Evolutionary conservation across 192 early-diverging fungal genomes (phyloP).

Genomic region (Chytriomyces sp.): DNA sequence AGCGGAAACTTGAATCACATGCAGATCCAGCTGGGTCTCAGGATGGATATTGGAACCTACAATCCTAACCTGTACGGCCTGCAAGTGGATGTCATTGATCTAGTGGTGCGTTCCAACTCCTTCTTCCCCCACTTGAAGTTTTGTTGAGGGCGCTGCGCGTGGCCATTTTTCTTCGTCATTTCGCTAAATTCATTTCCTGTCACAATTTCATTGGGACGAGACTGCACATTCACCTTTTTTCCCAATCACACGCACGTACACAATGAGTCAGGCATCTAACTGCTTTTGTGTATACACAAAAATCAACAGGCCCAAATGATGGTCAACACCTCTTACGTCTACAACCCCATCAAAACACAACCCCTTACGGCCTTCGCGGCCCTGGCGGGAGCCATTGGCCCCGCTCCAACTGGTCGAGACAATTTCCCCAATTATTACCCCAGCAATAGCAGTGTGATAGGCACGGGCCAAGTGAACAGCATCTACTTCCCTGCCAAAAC

Average conservation of each 20-base stretch:
- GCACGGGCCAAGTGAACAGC: constrained; percentile 7
- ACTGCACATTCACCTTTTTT: no score
- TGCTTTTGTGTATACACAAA: no score
- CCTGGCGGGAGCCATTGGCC: background rate
- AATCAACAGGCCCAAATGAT: constrained; percentile 32
- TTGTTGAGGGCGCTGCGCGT: no score
- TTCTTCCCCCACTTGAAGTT: background rate
- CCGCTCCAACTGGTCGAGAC: background rate
- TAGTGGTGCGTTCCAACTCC: constrained; percentile 4
- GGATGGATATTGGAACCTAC: constrained; percentile 17
- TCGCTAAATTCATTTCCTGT: no score
- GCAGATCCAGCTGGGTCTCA: constrained; percentile 5
- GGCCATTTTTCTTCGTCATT: no score
- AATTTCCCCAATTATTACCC: constrained; percentile 10
- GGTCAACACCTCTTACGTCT: constrained; percentile 22
- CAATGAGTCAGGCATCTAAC: no score
- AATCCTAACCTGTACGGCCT: constrained; percentile 29
- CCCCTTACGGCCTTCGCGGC: constrained; percentile 1
- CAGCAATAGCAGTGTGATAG: constrained; percentile 6
- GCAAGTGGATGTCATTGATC: constrained; percentile 26
- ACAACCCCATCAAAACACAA: constrained; percentile 20
- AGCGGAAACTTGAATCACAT: constrained; percentile 12
- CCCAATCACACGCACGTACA: no score
- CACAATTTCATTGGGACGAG: no score
- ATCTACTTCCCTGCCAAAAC: constrained; percentile 32